Evolutionary conservation across 768 basidiomycete species (phyloP), one percentile per base, ranked within the genome.

Genomic region (Nidularia pulvinata): DNA sequence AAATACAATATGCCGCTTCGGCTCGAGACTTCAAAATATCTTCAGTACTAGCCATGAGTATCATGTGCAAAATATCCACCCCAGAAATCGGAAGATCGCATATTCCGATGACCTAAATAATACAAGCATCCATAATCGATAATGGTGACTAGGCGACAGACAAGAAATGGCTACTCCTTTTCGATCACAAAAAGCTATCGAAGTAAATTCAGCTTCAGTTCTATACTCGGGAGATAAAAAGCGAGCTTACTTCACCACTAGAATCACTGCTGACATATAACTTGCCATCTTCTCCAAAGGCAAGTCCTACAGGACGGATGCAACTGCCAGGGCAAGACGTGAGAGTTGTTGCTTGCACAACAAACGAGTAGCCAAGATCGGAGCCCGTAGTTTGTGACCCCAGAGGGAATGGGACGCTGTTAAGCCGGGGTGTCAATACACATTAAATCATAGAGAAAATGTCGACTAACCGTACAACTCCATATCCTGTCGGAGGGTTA

Each of bases 241-340:
- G 19, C 19, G 16, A 39, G 10, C 69, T 14, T 46, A 71, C 74
- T 70, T 79, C 76, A 44, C 76, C 73, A 56, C 71, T 78, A 5
- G 68, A 59, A 61, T 77, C 75, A 51, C 74, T 75, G 42, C 68
- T 79, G n/a, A 73, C 72, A 52, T 66, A 77, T 36, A 76, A 51
- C 13, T 59, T 56, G 25, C 70, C 71, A 43, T 70, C 69, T 11
- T 49, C 55, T 2, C 65, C 65, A 56, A 78, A 78, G 7, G 65
- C 72, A 6, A 79, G 64, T 6, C 77, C 77, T 6, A 74, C 77
- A n/a, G 75, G 76, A 6, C 75, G 62, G 11, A 78, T 75, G 55
- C 77, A 77, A 16, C 47, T 69, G n/a, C 70, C 71, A 1, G 76
- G 74, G 51, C 76, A 77, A 2, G 67, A 59, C 1, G 57, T 59